Evolutionary conservation across 805 yeast species (phyloP), one percentile per base, ranked within the genome.

Genomic region (Metschnikowia arizonensis): DNA sequence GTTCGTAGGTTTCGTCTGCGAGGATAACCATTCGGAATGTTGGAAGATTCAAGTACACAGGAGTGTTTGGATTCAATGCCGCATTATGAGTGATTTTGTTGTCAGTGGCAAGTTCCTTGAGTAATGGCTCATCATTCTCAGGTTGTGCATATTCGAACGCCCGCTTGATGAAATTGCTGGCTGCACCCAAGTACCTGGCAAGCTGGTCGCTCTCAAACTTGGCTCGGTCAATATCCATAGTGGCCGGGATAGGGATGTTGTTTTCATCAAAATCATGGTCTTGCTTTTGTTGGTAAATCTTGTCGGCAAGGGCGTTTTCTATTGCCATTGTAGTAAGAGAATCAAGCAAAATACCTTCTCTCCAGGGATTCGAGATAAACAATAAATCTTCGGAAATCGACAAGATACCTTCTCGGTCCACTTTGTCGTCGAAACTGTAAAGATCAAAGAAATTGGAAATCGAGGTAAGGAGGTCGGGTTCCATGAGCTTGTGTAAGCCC

Each of bases 1-100:
- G 70, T 62, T 93, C 98, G 54, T 88, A 85, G 0, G 97, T 86
- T 58, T 89, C 98, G 61, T 90, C 97, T 0, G 98, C 97, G 5
- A 91, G 69, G 5, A 93, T 69, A 1, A 93, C 95, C 99, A 91
- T 91, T 50, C 98, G 72, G 67, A 91, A 91, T 0, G 96, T 89
- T 0, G 98, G 88, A 14, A 88, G 68, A 43, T 85, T 86, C 42
- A 90, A 74, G 47, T 69, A 79, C 8, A 83, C 80, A 1, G 96
- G 95, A 26, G 82, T 78, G 26, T 77, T 73, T 3, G 96, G 96
- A 59, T 88, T 87, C 31, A 88, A 67, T 0, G 96, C 96, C 4
- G 81, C 87, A 59, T 89, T 88, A 40, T 88, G 88, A 23, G 72
- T 72, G 34, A 78, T 63, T 26, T 46, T 57, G 46, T 62, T 54